These are phyloP conservation scores for Austroboletus eburneus DNA, from an alignment of 768 basidiomycete species.

Conservation along the genomic window DNA sequence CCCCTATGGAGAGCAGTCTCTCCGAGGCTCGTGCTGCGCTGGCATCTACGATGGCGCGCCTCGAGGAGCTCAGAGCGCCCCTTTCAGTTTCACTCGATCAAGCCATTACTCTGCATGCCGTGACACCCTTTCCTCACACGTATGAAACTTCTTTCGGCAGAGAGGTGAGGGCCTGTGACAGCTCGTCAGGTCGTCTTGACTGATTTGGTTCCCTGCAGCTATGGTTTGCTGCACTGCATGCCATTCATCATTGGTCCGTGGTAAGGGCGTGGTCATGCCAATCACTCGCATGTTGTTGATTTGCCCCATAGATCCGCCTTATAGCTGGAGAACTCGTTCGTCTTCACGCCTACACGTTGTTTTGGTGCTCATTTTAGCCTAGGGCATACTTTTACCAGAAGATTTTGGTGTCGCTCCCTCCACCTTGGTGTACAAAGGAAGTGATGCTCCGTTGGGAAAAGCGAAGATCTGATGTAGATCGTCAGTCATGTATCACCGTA, in stretches of 20 bases:
- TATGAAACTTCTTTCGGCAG: slow-evolving; percentile 79
- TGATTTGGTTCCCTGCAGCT: slow-evolving; percentile 40
- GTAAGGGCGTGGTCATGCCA: slow-evolving; percentile 36
- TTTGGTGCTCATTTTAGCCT: slow-evolving; percentile 8
- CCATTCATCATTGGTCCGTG: slow-evolving; percentile 92
- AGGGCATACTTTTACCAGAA: slow-evolving; percentile 66
- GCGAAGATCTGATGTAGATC: slow-evolving; percentile 48
- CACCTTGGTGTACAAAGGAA: slow-evolving; percentile 72
- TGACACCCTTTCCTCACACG: slow-evolving; percentile 73
- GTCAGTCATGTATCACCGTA: slow-evolving; percentile 5
- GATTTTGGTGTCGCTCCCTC: slow-evolving; percentile 88
- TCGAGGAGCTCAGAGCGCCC: slow-evolving; percentile 47
- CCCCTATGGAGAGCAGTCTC: slow-evolving; percentile 75
- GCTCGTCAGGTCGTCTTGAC: too few relatives aligned
- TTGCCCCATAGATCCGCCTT: slow-evolving; percentile 60
- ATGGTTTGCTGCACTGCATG: slow-evolving; percentile 84
- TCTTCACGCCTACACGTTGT: slow-evolving; percentile 6
- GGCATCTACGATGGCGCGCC: slow-evolving; percentile 47
- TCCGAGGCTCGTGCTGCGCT: slow-evolving; percentile 56
- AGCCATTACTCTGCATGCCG: slow-evolving; percentile 69
- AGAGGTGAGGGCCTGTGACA: too few relatives aligned
- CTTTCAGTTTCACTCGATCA: slow-evolving; percentile 46
- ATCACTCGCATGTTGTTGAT: slow-evolving; percentile 6
- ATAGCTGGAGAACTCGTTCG: slow-evolving; percentile 79
- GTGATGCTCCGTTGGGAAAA: slow-evolving; percentile 58